A percentile compares a stretch with the other conserved stretches of the same genome.
These are phyloP conservation scores for Globisporangium polare DNA, from an alignment of 352 stramenopile genomes.

Conservation along the genomic window DNA sequence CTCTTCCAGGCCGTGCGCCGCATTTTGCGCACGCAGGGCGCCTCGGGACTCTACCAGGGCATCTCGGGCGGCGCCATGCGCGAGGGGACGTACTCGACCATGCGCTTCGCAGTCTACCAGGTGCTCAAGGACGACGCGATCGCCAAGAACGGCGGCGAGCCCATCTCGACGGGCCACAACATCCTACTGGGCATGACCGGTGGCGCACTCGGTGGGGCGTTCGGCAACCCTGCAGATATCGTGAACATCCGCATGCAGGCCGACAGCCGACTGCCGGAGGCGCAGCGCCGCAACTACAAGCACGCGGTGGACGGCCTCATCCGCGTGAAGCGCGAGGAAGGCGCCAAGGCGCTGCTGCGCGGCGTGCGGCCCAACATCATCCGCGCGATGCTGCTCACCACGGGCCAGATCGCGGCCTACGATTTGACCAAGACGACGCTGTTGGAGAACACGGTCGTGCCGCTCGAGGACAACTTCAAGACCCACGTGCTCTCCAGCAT, in stretches of 20 bases:
- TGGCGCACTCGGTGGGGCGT: constrained; percentile 56
- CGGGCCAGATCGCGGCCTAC: constrained; percentile 80
- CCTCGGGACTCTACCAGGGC: constrained; percentile 71
- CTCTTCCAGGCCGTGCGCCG: constrained; percentile 43
- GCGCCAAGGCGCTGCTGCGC: constrained; percentile 52
- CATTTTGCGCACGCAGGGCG: constrained; percentile 62
- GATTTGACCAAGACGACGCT: constrained; percentile 65
- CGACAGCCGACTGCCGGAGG: constrained; percentile 52
- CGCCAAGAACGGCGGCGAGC: constrained; percentile 51
- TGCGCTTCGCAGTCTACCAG: constrained; percentile 83
- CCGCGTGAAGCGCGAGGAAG: constrained; percentile 65
- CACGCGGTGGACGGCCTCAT: constrained; percentile 71
- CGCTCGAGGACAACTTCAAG: constrained; percentile 58
- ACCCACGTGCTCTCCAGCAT: constrained; percentile 76
- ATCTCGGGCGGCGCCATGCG: constrained; percentile 77
- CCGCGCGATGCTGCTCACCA: constrained; percentile 79
- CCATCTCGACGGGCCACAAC: constrained; percentile 70
- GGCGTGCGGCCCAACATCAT: constrained; percentile 83
- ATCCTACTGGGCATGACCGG: constrained; percentile 64
- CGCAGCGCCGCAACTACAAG: constrained; percentile 79
- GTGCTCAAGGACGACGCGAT: constrained; percentile 77
- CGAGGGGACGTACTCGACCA: constrained; percentile 82
- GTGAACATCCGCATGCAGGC: constrained; percentile 86
- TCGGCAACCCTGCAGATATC: constrained; percentile 77
- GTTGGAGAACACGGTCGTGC: constrained; percentile 37